These are phyloP conservation scores for Irpex sp. DNA, from an alignment of 1,284 basidiomycete genomes.

Conservation along the genomic window DNA sequence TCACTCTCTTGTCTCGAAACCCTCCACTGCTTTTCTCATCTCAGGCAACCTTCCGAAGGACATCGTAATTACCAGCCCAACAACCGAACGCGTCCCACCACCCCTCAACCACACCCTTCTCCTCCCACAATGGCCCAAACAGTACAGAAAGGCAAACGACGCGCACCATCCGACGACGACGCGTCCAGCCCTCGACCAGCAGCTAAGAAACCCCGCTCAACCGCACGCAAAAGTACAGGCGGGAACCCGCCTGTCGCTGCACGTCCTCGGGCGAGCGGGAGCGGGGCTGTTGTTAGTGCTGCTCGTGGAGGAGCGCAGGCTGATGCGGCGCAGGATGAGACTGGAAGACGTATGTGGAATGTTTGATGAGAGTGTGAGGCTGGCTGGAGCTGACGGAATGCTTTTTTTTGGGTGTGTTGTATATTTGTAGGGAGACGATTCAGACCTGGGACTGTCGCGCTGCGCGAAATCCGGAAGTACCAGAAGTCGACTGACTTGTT, in stretches of 20 bases:
- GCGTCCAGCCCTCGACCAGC: conserved; percentile 45
- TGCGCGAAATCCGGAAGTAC: conserved; percentile 91
- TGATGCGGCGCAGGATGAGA: conserved; percentile 10
- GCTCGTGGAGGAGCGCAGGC: conserved; percentile 18
- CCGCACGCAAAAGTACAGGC: conserved; percentile 76
- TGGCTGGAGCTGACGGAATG: too few species aligned
- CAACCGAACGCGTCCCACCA: too few species aligned
- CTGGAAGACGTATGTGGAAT: conserved; percentile 11
- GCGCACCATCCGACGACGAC: conserved; percentile 17
- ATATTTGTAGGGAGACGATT: conserved; percentile 65
- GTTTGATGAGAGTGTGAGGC: too few species aligned
- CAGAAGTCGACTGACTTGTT: conserved; percentile 91
- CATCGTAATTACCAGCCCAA: too few species aligned
- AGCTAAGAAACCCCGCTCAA: conserved; percentile 39
- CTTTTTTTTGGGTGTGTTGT: too few species aligned
- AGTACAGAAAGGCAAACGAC: conserved; percentile 30
- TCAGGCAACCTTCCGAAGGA: not conserved
- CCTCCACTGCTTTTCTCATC: not conserved
- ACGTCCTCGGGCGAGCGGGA: conserved; percentile 14
- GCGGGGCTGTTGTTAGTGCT: conserved; percentile 9
- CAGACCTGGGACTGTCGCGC: conserved; percentile 84
- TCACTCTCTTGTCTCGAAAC: not conserved
- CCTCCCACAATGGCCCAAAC: conserved; percentile 28
- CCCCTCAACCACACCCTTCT: not conserved
- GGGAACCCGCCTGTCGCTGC: conserved; percentile 41